Evolutionary conservation across 441 rosid species (phyloP).

Genomic region (Populus hybrid): DNA sequence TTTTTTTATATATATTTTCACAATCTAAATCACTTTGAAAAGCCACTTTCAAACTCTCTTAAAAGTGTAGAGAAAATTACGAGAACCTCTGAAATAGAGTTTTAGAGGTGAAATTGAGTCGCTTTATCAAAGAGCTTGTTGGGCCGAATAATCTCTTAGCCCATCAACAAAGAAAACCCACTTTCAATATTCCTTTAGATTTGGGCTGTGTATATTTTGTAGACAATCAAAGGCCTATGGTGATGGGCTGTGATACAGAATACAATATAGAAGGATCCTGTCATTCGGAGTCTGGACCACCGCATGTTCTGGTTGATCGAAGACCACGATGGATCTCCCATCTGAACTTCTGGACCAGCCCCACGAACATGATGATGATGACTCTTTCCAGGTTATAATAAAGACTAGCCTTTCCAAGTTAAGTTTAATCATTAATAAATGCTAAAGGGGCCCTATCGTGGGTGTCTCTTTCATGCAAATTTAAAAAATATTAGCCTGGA

Average conservation of each 20-base stretch:
- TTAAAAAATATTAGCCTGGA: neutral
- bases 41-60: no score
- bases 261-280: no score
- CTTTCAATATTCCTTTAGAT: neutral
- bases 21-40: no score
- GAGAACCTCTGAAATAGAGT: no score
- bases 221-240: neutral
- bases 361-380: neutral
- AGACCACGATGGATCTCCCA: neutral
- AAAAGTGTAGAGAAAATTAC: no score
- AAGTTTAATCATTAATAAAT: slow-evolving; percentile 4
- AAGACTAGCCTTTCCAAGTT: neutral
- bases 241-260: neutral
- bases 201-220: neutral
- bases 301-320: neutral
- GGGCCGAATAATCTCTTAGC: neutral
- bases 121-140: no score
- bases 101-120: no score
- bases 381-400: neutral
- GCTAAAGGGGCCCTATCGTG: neutral
- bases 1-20: no score
- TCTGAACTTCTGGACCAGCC: neutral
- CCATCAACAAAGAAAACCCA: neutral
- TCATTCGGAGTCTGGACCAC: neutral
- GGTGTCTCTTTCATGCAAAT: neutral